Conservation (phyloP, 164 flowering plant genomes). For the Vitis labrusca region DNA sequence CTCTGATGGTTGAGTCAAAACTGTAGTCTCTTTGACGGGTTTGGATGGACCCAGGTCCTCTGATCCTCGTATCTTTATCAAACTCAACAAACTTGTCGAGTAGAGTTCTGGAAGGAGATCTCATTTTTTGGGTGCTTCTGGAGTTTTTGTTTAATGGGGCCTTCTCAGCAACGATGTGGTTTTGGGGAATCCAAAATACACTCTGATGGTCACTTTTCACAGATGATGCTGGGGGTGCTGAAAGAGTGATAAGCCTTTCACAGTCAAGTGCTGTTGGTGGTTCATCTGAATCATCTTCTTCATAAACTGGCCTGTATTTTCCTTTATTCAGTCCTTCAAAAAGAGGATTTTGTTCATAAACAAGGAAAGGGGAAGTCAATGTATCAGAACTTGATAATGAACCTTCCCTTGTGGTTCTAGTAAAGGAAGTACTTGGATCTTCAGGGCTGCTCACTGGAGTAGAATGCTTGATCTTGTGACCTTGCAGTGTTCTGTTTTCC, state of each 20-base stretch:
- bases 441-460: constrained; percentile 95
- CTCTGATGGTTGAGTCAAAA: constrained; percentile 41
- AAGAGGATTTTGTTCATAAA: constrained; percentile 64
- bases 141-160: constrained; percentile 13
- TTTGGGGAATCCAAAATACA: constrained; percentile 49
- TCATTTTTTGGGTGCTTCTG: constrained; percentile 9
- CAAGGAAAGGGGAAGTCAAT: constrained; percentile 39
- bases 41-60: constrained; percentile 11
- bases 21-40: constrained; percentile 18
- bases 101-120: constrained; percentile 24
- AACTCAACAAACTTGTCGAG: constrained; percentile 37
- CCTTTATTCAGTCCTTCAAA: constrained; percentile 45
- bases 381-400: constrained; percentile 44
- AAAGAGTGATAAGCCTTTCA: constrained; percentile 28
- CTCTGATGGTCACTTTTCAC: constrained; percentile 16
- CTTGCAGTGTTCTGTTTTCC: constrained; percentile 24
- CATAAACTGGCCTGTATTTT: constrained; percentile 17
- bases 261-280: constrained; percentile 15
- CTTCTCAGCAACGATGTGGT: constrained; percentile 29
- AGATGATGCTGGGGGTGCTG: constrained; percentile 20
- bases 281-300: constrained; percentile 15
- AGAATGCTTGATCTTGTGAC: constrained; percentile 51
- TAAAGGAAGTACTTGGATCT: constrained; percentile 38
- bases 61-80: constrained; percentile 33
- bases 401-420: constrained; percentile 43